Evolutionary conservation across 139 green algal species (phyloP).

Genomic region (Picochlorum sp.): DNA sequence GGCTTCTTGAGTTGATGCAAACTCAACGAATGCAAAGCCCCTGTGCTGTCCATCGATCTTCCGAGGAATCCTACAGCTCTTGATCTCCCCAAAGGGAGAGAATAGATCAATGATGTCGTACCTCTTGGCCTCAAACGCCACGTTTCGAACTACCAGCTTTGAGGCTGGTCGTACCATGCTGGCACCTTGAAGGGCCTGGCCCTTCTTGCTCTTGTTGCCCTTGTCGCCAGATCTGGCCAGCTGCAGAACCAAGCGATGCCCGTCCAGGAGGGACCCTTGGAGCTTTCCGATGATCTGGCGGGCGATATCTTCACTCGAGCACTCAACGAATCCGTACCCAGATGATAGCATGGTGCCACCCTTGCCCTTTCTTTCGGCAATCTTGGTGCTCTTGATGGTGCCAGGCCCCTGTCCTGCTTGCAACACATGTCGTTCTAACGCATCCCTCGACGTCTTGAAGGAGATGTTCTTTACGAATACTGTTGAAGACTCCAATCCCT

Average conservation of each 20-base stretch:
- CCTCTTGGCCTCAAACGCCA: conserved; percentile 93
- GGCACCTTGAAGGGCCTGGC: conserved; percentile 1
- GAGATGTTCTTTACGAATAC: conserved; percentile 96
- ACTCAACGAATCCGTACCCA: conserved; percentile 91
- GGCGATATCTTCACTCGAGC: conserved; percentile 49
- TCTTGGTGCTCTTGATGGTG: conserved; percentile 36
- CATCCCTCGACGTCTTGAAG: conserved; percentile 66
- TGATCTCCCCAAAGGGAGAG: conserved; percentile 85
- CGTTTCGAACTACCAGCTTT: conserved; percentile 94
- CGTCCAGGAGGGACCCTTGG: conserved; percentile 73
- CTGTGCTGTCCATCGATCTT: conserved; percentile 95
- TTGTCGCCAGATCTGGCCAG: conserved; percentile 27
- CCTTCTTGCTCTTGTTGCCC: neutral
- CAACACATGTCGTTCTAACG: conserved; percentile 62
- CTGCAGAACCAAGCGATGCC: conserved; percentile 80
- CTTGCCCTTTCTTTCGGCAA: conserved; percentile 37
- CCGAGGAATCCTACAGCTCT: conserved; percentile 83
- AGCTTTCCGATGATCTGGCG: conserved; percentile 49
- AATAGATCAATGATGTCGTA: conserved; percentile 87
- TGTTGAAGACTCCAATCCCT: conserved; percentile 18
- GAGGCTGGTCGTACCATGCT: conserved; percentile 7
- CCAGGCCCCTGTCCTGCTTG: conserved; percentile 40
- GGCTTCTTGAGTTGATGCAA: conserved; percentile 65
- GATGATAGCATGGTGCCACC: conserved; percentile 47
- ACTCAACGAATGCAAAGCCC: conserved; percentile 89